Conservation (phyloP, 73 alveolate species). For the Tetrahymena elliotti region DNA sequence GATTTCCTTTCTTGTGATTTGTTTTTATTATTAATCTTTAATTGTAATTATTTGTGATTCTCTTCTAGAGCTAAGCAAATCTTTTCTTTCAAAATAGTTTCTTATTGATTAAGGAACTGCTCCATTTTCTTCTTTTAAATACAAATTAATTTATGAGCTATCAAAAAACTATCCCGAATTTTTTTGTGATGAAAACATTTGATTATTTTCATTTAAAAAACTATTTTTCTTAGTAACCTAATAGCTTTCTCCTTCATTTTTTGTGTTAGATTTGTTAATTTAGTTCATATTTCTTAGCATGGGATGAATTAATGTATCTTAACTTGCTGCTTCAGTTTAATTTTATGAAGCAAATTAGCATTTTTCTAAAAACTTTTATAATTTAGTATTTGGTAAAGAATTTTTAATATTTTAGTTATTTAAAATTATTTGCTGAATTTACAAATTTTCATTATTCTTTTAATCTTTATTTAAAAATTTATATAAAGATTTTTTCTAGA, state of each 20-base stretch:
- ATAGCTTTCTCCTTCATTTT: not conserved
- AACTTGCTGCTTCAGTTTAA: not conserved
- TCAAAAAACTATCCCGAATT: too few relatives aligned
- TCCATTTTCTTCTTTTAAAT: not conserved
- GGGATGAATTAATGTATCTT: not conserved
- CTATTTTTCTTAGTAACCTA: not conserved
- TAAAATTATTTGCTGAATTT: not conserved
- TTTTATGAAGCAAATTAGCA: not conserved
- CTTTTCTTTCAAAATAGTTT: not conserved
- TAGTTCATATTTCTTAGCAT: too few relatives aligned
- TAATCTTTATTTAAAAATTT: not conserved
- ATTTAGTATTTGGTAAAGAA: not conserved
- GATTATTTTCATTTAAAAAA: not conserved
- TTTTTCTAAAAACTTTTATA: not conserved
- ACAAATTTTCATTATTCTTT: not conserved
- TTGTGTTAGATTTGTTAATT: too few relatives aligned
- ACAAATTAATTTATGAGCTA: too few relatives aligned
- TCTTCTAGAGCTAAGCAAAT: too few relatives aligned
- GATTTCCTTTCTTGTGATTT: not conserved
- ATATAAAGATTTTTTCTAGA: not conserved
- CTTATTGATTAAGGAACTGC: not conserved
- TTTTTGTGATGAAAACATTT: not conserved
- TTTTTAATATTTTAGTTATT: not conserved
- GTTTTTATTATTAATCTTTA: too few relatives aligned
- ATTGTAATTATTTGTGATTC: not conserved